Percentiles rank a stretch among this genome's conserved stretches.
These are phyloP conservation scores for Alternaria arborescens DNA, from an alignment of 2,329 filamentous ascomycete species.

Conservation along the genomic window DNA sequence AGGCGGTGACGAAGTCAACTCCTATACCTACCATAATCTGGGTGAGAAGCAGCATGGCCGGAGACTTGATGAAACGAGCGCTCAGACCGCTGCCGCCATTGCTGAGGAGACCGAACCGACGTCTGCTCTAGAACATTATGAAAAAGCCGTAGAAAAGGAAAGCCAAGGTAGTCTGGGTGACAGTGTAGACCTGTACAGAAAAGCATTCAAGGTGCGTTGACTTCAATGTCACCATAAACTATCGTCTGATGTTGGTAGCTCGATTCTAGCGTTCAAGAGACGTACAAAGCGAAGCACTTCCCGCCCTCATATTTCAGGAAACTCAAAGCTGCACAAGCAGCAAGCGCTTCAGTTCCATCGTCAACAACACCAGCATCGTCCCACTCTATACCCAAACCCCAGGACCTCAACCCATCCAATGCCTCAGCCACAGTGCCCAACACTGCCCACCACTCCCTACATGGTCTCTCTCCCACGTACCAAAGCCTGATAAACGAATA, in stretches of 20 bases:
- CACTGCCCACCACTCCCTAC: constrained; percentile 65
- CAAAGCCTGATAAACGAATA: constrained; percentile 80
- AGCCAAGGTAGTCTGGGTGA: constrained; percentile 85
- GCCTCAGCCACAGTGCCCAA: constrained; percentile 62
- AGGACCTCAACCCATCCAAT: constrained; percentile 57
- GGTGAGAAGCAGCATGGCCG: constrained; percentile 57
- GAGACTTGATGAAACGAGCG: constrained; percentile 55
- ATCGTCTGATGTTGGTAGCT: constrained; percentile 62
- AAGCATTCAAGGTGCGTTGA: constrained; percentile 78
- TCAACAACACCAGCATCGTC: constrained; percentile 42
- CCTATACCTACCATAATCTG: constrained; percentile 56
- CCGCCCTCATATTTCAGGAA: constrained; percentile 65
- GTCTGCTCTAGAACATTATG: constrained; percentile 91
- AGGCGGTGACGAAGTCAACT: constrained; percentile 52
- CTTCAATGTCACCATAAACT: background rate
- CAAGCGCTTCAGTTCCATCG: constrained; percentile 4
- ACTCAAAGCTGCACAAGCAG: constrained; percentile 25
- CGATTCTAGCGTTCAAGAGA: constrained; percentile 82
- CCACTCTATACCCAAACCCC: constrained; percentile 49
- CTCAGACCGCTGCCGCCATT: constrained; percentile 40
- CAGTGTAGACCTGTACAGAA: constrained; percentile 86
- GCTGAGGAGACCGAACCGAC: constrained; percentile 61
- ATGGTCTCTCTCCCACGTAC: constrained; percentile 64
- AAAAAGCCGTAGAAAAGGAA: constrained; percentile 89
- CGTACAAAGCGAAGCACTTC: constrained; percentile 92